Evolutionary conservation across 306 rosid species (phyloP), one percentile per base, ranked within the genome.

Genomic region (Fragaria iinumae): DNA sequence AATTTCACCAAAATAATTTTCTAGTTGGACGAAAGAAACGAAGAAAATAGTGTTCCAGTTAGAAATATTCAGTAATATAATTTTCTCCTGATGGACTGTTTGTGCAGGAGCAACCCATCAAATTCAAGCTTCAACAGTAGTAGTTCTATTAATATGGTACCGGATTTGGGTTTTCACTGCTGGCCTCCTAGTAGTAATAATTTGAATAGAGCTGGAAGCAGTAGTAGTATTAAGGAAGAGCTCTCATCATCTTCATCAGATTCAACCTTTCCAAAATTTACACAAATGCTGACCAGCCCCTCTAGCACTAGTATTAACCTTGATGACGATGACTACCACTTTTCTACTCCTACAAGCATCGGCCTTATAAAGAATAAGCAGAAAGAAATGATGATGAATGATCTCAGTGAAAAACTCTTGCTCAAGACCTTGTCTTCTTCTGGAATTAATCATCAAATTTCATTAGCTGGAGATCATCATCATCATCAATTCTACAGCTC

Each of bases 391-490:
- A 41, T 57, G 41, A 43, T 81, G 69, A 80, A 78, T 80, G 85
- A 86, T 41, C 84, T 89, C 13, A 78, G 76, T 39, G 86, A 88
- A 63, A 88, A 90, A 77, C 88, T 89, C 63, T 66, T 88, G 93
- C 80, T 84, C 78, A 89, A 88, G 78, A 82, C 86, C 5, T 66
- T 85, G 48, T 84, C 86, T 11, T 74, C 90, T 0, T 79, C 77
- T 38, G 48, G 21, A 49, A 67, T 55, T 64, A 62, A 48, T 65
- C 65, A 64, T 80, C 65, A 53, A 27, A 60, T 25, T 60, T 65
- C 70, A 18, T 34, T n/a, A 16, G n/a, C 70, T 36, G 45, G 45
- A 18, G 70, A 48, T 65, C 50, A 29, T 69, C 67, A 38, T 6
- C 76, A 49, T 18, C 57, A 74, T n/a, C 76, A 60, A 48, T 45